Conservation (phyloP, 2,329 filamentous ascomycete genomes). For the Colletotrichum tropicale region DNA sequence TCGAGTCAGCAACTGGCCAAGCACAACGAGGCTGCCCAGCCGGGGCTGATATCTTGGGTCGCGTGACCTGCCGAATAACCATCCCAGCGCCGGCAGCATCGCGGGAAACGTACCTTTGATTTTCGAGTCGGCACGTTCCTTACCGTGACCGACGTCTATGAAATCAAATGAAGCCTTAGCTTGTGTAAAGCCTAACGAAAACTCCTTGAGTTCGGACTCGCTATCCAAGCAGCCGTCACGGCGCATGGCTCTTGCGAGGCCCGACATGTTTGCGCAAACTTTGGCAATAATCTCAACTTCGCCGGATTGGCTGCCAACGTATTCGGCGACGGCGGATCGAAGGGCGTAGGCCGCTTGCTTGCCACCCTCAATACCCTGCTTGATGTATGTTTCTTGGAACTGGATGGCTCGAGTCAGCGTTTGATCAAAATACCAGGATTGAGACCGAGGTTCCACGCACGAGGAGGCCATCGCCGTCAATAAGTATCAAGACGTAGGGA, state of each 20-base stretch:
- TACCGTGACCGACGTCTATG: conserved; percentile 64
- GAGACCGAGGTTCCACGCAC: conserved; percentile 36
- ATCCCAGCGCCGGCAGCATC: neutral
- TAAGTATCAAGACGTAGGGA: conserved; percentile 63
- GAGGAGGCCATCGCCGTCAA: conserved; percentile 68
- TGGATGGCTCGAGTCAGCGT: conserved; percentile 30
- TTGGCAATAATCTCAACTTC: conserved; percentile 61
- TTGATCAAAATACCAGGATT: neutral
- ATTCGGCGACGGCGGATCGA: conserved; percentile 49
- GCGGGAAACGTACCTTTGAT: conserved; percentile 54
- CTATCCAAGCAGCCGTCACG: conserved; percentile 50
- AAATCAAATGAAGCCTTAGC: conserved; percentile 66
- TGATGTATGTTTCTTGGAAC: conserved; percentile 63
- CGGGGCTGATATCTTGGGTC: neutral
- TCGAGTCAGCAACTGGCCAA: neutral
- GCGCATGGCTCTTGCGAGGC: conserved; percentile 54
- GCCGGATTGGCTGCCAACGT: conserved; percentile 47
- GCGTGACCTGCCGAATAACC: neutral
- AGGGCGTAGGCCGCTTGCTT: conserved; percentile 57
- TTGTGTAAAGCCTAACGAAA: conserved; percentile 65
- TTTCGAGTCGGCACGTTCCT: conserved; percentile 64
- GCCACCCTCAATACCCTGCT: conserved; percentile 59
- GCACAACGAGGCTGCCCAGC: neutral
- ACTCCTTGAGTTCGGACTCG: conserved; percentile 56
- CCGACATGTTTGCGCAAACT: conserved; percentile 58